Base-by-base conservation (phyloP, 2,329 filamentous ascomycete species). In the Nakataea oryzae region DNA sequence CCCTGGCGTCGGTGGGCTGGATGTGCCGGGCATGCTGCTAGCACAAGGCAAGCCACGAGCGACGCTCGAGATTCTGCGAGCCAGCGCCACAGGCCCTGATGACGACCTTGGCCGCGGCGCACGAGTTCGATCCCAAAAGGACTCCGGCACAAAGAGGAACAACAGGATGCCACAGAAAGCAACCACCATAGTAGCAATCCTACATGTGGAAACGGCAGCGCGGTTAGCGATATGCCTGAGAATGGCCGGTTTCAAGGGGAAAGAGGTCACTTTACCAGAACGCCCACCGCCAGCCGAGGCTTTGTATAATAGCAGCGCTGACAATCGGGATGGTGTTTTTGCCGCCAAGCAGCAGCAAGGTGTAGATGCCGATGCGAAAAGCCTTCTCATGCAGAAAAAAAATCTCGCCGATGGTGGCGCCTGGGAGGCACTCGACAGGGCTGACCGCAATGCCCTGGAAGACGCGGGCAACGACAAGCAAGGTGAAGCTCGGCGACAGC, bases 341-440 rank as follows among this genome's bases (percentile, higher is more conserved):
- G 59, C 93, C 92, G 17, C 93, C 90, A 0, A 97, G 82, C 14
- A 97, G 80, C 7, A 97, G 78, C 26, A 97, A 76, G 0, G 93
- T 97, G 71, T 97, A 97, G 28, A 97, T 92, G 12, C 95, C 95
- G 57, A 97, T 86, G 5, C 93, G 88, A 71, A 93, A 97, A 0
- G 93, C 93, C 64, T 93, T 83, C 75, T 97, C 93, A 69, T 97
- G 93, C 26, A 97, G 79, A 70, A 96, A 97, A 78, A 93, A 97
- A 64, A 97, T 97, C 74, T 97, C 93, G 3, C 93, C 92, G 69
- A 97, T 93, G 0, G 92, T 96, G 21, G 93, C 93, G 5, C 91
- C 96, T 0, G 93, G 93, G 32, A 97, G 81, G 70, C 92, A 96
- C 73, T 97, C 93, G 11, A 96, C 91, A 0, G 92, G 91, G 66